Conservation (phyloP, 495 filamentous ascomycete species). For the Staphylotrichum longicolle region DNA sequence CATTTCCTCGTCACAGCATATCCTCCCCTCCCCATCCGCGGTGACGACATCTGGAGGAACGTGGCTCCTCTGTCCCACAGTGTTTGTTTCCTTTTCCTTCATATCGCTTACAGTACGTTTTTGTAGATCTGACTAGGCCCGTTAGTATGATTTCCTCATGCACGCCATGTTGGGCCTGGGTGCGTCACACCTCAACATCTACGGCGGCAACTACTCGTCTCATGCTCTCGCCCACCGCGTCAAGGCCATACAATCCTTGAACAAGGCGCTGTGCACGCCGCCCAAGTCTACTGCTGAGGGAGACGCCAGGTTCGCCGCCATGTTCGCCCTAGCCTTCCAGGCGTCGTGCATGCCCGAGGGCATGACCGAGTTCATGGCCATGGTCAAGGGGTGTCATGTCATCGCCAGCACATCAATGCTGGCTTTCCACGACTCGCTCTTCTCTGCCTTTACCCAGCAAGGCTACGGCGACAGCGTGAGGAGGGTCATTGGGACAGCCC, state of each 20-base stretch:
- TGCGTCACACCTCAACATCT: conserved; percentile 46
- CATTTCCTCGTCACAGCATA: conserved; percentile 55
- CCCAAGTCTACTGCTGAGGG: conserved; percentile 36
- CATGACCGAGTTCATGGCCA: conserved; percentile 54
- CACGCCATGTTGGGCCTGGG: conserved; percentile 53
- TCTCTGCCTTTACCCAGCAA: conserved; percentile 34
- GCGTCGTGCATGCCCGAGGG: conserved; percentile 54
- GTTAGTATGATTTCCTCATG: conserved; percentile 42
- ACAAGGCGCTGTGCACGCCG: conserved; percentile 37
- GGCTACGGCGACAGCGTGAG: conserved; percentile 28
- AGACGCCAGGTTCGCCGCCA: conserved; percentile 50
- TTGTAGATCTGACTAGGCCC: too few species aligned
- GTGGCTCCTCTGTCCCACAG: conserved; percentile 49
- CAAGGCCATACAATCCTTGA: conserved; percentile 47
- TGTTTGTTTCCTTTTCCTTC: conserved; percentile 33
- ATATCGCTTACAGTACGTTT: too few species aligned
- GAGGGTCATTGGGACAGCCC: conserved; percentile 11
- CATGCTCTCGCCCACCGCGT: conserved; percentile 49
- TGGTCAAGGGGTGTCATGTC: conserved; percentile 51
- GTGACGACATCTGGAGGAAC: conserved; percentile 49
- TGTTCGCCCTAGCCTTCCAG: conserved; percentile 54
- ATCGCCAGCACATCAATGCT: conserved; percentile 41
- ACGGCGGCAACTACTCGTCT: conserved; percentile 26
- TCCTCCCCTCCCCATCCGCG: conserved; percentile 53
- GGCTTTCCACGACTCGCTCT: conserved; percentile 38